A percentile compares a stretch with the other conserved stretches of the same genome.
Evolutionary conservation across 345 rosid species (phyloP).

Genomic region (Psidium guajava): DNA sequence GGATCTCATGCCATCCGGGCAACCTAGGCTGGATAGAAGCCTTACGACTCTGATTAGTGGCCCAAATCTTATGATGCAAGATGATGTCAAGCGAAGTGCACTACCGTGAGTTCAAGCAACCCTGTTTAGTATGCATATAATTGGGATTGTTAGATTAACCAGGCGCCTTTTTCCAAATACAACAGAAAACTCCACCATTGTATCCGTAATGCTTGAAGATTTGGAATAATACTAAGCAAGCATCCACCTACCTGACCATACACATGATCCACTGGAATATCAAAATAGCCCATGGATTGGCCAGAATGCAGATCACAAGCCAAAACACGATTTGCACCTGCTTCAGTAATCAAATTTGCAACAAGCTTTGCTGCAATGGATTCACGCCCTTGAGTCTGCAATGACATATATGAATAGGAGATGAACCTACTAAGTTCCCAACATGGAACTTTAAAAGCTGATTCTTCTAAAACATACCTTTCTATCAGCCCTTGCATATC

Average conservation of each 20-base stretch:
- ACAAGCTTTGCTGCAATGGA: slow-evolving; percentile 96
- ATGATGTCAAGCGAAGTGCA: not conserved
- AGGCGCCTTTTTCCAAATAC: not conserved
- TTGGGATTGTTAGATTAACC: not conserved
- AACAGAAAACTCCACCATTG: not conserved
- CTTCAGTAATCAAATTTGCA: slow-evolving; percentile 88
- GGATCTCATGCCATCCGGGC: not conserved
- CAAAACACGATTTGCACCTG: slow-evolving; percentile 96
- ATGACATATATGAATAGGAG: not conserved
- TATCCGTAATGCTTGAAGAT: not conserved
- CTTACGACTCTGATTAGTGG: not conserved
- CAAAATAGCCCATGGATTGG: slow-evolving; percentile 98
- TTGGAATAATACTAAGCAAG: not conserved
- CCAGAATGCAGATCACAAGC: slow-evolving; percentile 99
- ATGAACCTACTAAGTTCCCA: not conserved
- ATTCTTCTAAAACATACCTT: slow-evolving; percentile 33
- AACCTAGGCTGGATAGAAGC: not conserved
- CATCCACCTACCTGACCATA: slow-evolving; percentile 66
- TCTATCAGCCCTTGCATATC: slow-evolving; percentile 95
- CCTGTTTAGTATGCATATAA: not conserved
- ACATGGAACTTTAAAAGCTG: not conserved
- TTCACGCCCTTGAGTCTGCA: slow-evolving; percentile 97
- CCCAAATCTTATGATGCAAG: not conserved
- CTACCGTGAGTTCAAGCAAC: not conserved
- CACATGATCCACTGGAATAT: slow-evolving; percentile 93